Percentiles rank a stretch among this genome's conserved stretches.
Evolutionary conservation across 176 grass and related monocot species (phyloP).

Genomic region (Aegilops speltoides): DNA sequence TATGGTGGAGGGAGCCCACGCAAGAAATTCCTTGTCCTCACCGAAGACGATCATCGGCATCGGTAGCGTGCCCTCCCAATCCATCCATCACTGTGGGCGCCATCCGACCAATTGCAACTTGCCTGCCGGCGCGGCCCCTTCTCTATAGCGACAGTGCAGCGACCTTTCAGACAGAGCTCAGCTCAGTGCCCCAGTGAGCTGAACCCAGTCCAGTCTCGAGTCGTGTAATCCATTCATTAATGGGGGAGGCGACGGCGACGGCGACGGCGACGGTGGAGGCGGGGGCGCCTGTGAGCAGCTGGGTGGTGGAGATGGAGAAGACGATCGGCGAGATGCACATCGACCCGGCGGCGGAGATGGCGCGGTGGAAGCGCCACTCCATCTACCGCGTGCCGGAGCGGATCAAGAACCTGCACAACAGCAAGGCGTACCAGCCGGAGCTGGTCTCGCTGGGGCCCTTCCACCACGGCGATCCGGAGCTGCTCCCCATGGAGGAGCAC

Average conservation of each 20-base stretch:
- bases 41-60: neutral
- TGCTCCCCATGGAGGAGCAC: slow-evolving; percentile 57
- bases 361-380: slow-evolving; percentile 27
- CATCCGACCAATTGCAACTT: neutral
- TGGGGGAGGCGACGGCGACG: neutral
- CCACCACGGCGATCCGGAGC: slow-evolving; percentile 29
- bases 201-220: neutral
- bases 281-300: slow-evolving; percentile 8
- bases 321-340: neutral
- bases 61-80: neutral
- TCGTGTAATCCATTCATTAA: neutral
- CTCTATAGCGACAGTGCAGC: too few relatives aligned
- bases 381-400: slow-evolving; percentile 41
- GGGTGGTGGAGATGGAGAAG: slow-evolving; percentile 28
- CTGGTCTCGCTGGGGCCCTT: slow-evolving; percentile 53
- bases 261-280: too few relatives aligned
- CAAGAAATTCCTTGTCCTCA: neutral
- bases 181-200: neutral
- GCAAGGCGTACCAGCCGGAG: slow-evolving; percentile 24
- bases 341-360: slow-evolving; percentile 11
- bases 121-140: too few relatives aligned
- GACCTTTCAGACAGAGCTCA: neutral
- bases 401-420: slow-evolving; percentile 28
- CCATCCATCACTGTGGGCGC: neutral
- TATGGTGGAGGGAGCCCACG: neutral